A percentile compares a stretch with the other conserved stretches of the same genome.
phyloP scores from a whole-genome alignment of 2,329 filamentous ascomycete genomes.

The Acarospora socialis region DNA sequence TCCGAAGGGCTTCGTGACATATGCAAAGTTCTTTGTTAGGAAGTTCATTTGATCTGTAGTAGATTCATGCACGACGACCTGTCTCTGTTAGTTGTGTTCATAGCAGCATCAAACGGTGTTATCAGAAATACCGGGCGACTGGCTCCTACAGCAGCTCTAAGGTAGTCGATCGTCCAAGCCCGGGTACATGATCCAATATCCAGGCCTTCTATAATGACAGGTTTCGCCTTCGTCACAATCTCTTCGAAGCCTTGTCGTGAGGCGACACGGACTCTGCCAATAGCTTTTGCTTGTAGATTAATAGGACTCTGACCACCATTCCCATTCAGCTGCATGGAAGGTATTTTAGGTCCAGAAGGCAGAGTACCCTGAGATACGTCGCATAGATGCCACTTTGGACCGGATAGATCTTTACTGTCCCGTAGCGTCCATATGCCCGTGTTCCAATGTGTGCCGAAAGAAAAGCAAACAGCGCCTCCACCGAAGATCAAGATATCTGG shows the following conservation, averaged over 20 bases:
- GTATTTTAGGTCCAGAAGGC: too few relatives aligned
- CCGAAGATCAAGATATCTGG: conserved; percentile 50
- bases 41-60: conserved; percentile 59
- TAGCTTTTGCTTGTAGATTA: too few relatives aligned
- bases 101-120: neutral
- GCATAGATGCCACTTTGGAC: neutral
- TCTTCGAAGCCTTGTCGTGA: conserved; percentile 42
- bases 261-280: conserved; percentile 38
- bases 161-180: conserved; percentile 55
- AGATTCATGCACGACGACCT: conserved; percentile 64
- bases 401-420: conserved; percentile 12
- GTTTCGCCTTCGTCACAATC: conserved; percentile 44
- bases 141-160: conserved; percentile 46
- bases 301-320: too few relatives aligned
- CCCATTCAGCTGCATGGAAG: too few relatives aligned
- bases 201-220: conserved; percentile 50
- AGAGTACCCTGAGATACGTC: too few relatives aligned
- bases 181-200: conserved; percentile 53
- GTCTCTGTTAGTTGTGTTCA: conserved; percentile 7
- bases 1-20: conserved; percentile 53
- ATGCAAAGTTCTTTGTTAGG: conserved; percentile 67
- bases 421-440: conserved; percentile 36
- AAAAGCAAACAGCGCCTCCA: conserved; percentile 79
- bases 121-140: conserved; percentile 41
- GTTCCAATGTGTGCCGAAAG: conserved; percentile 80